Evolutionary conservation across 441 rosid genomes (phyloP).

Genomic region (Gossypium lobatum): DNA sequence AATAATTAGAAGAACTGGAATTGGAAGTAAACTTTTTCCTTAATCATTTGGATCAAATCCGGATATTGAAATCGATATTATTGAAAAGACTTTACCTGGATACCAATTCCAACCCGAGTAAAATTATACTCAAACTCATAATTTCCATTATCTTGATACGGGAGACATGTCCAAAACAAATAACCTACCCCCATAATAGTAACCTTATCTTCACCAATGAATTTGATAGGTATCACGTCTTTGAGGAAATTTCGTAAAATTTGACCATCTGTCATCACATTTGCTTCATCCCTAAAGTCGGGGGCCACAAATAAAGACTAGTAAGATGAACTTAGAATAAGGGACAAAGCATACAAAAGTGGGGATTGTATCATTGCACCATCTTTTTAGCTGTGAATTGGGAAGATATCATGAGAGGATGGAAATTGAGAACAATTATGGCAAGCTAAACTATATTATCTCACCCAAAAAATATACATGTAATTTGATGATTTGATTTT

Average conservation of each 20-base stretch:
- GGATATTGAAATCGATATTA: too few relatives aligned
- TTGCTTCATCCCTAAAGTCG: background rate
- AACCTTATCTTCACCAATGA: slow-evolving; percentile 15
- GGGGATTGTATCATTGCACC: slow-evolving; percentile 9
- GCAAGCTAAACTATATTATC: too few relatives aligned
- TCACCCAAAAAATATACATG: too few relatives aligned
- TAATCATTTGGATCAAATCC: too few relatives aligned
- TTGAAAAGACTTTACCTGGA: too few relatives aligned
- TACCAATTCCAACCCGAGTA: too few relatives aligned
- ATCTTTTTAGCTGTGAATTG: background rate
- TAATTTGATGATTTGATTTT: too few relatives aligned
- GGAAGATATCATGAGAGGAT: background rate
- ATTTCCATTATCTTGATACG: background rate
- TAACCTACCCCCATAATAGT: background rate
- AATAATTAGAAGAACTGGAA: too few relatives aligned
- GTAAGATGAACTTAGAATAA: slow-evolving; percentile 12
- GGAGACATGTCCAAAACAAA: slow-evolving; percentile 4
- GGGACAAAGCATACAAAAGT: slow-evolving; percentile 3
- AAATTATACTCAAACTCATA: too few relatives aligned
- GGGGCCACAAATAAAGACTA: slow-evolving; percentile 14
- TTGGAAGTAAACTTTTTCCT: too few relatives aligned
- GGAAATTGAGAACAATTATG: background rate
- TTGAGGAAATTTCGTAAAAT: background rate
- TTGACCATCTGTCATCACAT: slow-evolving; percentile 10
- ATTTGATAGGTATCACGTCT: background rate